Evolutionary conservation across 1,139 yeast genomes (phyloP), one percentile per base, ranked within the genome.

Genomic region (Sugiyamaella japonica): DNA sequence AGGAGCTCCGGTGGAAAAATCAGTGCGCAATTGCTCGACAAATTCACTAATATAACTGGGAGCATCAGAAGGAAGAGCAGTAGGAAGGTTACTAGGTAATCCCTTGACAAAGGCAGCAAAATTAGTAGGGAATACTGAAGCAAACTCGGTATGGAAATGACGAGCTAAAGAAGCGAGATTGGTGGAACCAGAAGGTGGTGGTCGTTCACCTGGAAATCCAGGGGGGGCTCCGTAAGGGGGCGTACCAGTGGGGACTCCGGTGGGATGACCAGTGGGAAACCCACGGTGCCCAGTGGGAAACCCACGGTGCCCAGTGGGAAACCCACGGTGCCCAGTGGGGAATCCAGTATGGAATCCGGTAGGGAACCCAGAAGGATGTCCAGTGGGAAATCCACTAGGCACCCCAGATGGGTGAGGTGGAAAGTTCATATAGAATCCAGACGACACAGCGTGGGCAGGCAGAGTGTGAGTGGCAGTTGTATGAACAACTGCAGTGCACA

Each of bases 31-130:
- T 10, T 42, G 36, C n/a, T 42, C 16, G 37, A 42, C 37, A 42
- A 25, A 42, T 12, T 42, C 37, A 29, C 31, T 15, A 42, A 42
- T 36, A 16, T 25, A 42, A 42, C 32, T 42, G 9, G 46, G 46
- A 42, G 29, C 46, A n/a, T 7, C 46, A 7, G 46, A 29, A 28
- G 46, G 46, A 6, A 42, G 17, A 7, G 16, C 5, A 31, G 46
- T 42, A n/a, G 46, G 46, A 13, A 42, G 37, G 15, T 42, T 31
- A 15, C n/a, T 29, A 7, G 46, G 46, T 8, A 42, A 28, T 29
- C 32, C 32, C 12, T 29, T 42, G n/a, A 36, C 46, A 42, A 42
- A 42, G 37, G 16, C 46, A 9, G 46, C 46, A 25, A 25, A 42
- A 15, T 42, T 23, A 29, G 46, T 42, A 42, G 37, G 46, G 46